phyloP scores from a whole-genome alignment of 768 basidiomycete species.

The Lyophyllum semitale region DNA sequence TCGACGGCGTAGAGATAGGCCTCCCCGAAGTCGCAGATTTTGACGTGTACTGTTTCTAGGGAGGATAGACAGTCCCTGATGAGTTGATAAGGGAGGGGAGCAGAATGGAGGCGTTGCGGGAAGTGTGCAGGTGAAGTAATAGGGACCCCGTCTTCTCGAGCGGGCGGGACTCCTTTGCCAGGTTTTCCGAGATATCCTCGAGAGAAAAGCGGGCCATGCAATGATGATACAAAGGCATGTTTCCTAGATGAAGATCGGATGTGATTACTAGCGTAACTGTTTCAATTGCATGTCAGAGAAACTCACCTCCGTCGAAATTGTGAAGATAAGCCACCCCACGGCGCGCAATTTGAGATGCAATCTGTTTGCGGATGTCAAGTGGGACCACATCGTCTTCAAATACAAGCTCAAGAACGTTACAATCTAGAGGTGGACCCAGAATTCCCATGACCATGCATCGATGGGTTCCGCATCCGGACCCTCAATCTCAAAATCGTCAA shows the following conservation, averaged over 20 bases:
- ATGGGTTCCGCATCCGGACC: conserved; percentile 19
- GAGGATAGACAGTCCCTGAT: background rate
- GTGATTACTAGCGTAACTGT: background rate
- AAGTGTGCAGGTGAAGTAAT: background rate
- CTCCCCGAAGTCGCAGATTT: conserved; percentile 4
- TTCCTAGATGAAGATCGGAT: background rate
- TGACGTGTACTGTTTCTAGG: conserved; percentile 1
- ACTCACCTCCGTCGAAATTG: background rate
- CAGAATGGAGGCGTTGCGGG: background rate
- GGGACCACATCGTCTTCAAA: conserved; percentile 5
- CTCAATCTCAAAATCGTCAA: conserved; percentile 13
- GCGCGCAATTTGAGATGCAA: background rate
- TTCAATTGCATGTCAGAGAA: too few species aligned
- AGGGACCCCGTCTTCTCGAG: background rate
- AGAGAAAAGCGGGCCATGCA: background rate
- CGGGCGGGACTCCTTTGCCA: background rate
- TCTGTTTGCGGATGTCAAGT: background rate
- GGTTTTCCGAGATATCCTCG: background rate
- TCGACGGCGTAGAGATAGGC: background rate
- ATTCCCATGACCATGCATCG: conserved; percentile 15
- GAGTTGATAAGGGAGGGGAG: background rate
- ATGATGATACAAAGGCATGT: background rate
- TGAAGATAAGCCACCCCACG: conserved; percentile 3
- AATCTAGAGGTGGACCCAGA: conserved; percentile 8
- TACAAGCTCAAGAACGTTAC: conserved; percentile 3